Conservation (phyloP, 140 eudicot species). For the Cichorium intybus region DNA sequence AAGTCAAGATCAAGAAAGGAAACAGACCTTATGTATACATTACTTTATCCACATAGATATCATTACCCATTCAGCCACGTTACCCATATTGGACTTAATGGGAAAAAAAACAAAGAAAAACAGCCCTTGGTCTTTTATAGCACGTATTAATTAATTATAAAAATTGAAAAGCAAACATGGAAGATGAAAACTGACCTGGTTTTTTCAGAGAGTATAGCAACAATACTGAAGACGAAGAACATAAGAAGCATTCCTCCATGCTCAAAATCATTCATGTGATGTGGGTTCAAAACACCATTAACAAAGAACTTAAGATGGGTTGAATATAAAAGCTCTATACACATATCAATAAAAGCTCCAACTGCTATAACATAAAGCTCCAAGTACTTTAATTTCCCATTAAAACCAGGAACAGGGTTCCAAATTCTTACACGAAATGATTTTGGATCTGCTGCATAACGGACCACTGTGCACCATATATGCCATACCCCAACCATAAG, state of each 20-base stretch:
- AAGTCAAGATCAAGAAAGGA: neutral
- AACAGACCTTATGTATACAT: neutral
- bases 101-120: too few relatives aligned
- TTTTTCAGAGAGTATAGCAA: constrained; percentile 66
- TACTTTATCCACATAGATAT: neutral
- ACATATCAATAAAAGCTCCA: constrained; percentile 87
- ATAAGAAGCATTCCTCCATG: constrained; percentile 95
- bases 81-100: too few relatives aligned
- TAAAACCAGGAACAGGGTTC: constrained; percentile 86
- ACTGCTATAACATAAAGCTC: constrained; percentile 74
- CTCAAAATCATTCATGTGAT: constrained; percentile 89
- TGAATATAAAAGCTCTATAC: constrained; percentile 86
- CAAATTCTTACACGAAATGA: constrained; percentile 72
- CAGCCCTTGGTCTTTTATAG: neutral
- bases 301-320: constrained; percentile 82
- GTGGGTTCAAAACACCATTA: constrained; percentile 77
- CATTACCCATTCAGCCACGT: neutral
- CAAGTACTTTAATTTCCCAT: constrained; percentile 70
- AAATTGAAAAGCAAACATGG: constrained; percentile 7
- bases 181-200: constrained; percentile 65
- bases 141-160: neutral
- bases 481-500: constrained; percentile 88
- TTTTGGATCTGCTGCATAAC: constrained; percentile 64
- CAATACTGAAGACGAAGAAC: constrained; percentile 85
- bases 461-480: constrained; percentile 66